Evolutionary conservation across 257 asterid species (phyloP).

Genomic region (Rauvolfia tetraphylla): DNA sequence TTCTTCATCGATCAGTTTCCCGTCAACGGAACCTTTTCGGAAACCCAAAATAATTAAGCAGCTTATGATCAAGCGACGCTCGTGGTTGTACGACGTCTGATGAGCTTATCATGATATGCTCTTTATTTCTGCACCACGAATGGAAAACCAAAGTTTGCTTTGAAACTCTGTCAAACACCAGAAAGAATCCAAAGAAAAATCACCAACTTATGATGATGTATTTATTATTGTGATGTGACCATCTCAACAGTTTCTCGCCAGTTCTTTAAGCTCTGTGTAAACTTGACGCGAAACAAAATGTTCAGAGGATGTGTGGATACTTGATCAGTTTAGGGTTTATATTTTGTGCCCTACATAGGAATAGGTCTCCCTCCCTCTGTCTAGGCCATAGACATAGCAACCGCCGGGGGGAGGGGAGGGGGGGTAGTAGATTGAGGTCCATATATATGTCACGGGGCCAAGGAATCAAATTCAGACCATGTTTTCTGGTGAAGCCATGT

Average conservation of each 20-base stretch:
- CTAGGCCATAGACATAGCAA: background rate
- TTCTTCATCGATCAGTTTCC: background rate
- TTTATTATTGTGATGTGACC: no score
- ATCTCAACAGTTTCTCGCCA: background rate
- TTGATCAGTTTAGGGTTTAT: background rate
- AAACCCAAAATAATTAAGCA: background rate
- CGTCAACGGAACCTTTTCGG: background rate
- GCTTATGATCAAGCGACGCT: background rate
- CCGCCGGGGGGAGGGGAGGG: background rate
- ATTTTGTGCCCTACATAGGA: background rate
- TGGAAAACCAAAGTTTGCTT: background rate
- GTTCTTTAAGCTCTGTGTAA: background rate
- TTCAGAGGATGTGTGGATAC: no score
- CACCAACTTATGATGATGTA: background rate
- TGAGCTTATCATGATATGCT: background rate
- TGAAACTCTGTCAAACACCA: background rate
- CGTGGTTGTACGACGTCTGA: background rate
- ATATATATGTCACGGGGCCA: slow-evolving; percentile 12
- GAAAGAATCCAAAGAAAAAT: background rate
- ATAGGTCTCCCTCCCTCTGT: background rate
- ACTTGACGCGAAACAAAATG: background rate
- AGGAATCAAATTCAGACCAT: slow-evolving; percentile 17
- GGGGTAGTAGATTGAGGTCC: no score
- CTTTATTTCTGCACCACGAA: background rate
- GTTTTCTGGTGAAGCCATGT: slow-evolving; percentile 7